Conservation (phyloP, 164 flowering plant species). For the Umbilicus rupestris region DNA sequence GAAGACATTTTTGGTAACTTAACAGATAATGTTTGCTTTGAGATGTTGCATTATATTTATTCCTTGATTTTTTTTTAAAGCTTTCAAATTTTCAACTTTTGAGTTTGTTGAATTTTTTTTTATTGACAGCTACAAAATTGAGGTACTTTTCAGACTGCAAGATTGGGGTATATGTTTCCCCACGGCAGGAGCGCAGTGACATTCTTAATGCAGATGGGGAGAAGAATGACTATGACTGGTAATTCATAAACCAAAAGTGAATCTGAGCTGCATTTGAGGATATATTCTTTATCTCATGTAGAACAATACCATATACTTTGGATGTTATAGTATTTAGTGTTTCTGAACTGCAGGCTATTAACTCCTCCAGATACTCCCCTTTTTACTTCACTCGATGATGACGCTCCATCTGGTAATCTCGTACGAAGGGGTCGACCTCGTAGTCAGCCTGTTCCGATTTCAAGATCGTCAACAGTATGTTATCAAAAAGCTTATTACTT, state of each 20-base stretch:
- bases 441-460: conserved; percentile 68
- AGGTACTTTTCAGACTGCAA: conserved; percentile 69
- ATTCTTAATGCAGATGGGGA: conserved; percentile 73
- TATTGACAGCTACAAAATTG: conserved; percentile 56
- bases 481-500: conserved; percentile 1
- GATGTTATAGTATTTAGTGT: conserved; percentile 3
- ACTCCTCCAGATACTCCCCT: conserved; percentile 99
- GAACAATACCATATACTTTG: neutral
- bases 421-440: conserved; percentile 66
- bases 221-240: conserved; percentile 98
- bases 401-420: conserved; percentile 42
- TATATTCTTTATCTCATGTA: neutral
- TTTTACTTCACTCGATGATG: conserved; percentile 80
- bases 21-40: neutral
- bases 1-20: conserved; percentile 69
- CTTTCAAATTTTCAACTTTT: conserved; percentile 7
- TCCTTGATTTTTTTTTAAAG: neutral
- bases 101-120: conserved; percentile 3
- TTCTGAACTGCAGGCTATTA: conserved; percentile 50
- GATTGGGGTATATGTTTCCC: conserved; percentile 67
- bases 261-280: neutral
- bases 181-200: conserved; percentile 68
- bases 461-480: conserved; percentile 76
- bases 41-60: conserved; percentile 6
- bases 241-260: conserved; percentile 13